phyloP scores from a whole-genome alignment of 2,329 filamentous ascomycete genomes.

The Cryphonectria carpinicola region DNA sequence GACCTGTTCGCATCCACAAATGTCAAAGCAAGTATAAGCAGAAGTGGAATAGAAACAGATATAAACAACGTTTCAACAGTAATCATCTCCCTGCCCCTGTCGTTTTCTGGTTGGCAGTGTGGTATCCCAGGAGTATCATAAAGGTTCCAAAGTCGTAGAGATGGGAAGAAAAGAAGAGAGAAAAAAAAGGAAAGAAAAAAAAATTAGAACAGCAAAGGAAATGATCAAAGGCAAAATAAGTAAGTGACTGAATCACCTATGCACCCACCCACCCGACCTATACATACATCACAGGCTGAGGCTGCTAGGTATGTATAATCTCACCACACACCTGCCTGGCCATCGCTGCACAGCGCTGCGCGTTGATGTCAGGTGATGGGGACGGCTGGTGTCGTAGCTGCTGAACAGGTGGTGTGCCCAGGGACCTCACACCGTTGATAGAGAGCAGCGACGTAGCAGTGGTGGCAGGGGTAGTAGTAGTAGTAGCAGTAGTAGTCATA shows the following conservation, averaged over 20 bases:
- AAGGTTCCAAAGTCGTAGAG: neutral
- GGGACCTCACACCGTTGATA: conserved; percentile 29
- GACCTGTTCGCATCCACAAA: neutral
- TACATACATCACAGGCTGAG: neutral
- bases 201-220: neutral
- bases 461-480: neutral
- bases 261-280: neutral
- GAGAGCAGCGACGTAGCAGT: conserved; percentile 26
- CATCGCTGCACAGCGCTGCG: conserved; percentile 40
- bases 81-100: neutral
- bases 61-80: neutral
- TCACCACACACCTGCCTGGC: conserved; percentile 45
- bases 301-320: conserved; percentile 35
- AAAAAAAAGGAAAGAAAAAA: neutral
- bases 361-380: conserved; percentile 29
- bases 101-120: neutral
- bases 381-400: conserved; percentile 11
- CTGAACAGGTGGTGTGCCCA: neutral
- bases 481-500: no score
- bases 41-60: neutral
- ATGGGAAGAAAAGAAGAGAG: neutral
- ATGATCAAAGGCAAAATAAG: neutral
- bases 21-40: neutral
- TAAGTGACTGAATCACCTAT: neutral
- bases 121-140: neutral